Base-by-base conservation (phyloP, 345 rosid species). In the Murraya koenigii region DNA sequence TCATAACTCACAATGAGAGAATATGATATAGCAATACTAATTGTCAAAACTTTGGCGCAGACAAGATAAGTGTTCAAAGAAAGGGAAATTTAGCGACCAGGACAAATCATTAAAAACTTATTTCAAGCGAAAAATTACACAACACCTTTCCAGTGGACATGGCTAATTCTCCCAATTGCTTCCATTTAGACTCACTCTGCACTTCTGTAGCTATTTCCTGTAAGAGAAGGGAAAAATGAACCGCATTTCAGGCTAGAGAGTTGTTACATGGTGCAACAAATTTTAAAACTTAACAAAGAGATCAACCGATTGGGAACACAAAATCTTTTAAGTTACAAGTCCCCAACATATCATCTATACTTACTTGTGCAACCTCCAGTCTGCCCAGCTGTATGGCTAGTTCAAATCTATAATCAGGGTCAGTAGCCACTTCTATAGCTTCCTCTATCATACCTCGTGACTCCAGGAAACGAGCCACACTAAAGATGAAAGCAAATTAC, bases 401-500 rank as follows among this genome's bases (percentile, higher is more conserved):
- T 85, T 94, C 98, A 80, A 97, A 94, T 86, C 87, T 91, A 85
- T 97, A 97, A 85, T 97, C 97, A 75, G 97, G 96, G 74, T 97
- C 99, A 3, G 93, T 94, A 17, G 99, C 99, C 81, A 94, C 97
- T 84, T 94, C 98, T 75, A 97, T 79, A 81, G 99, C 99, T 63
- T 91, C 91, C 87, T 97, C 97, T 73, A 93, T 78, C 99, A 97
- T 97, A 69, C 97, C 97, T 55, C 97, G 92, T 58, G 99, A 92
- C 87, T 97, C 99, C 94, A 97, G 85, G 90, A 97, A 97, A 76
- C 69, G 98, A 75, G 99, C 98, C 87, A 97, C 98, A 80, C 99
- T 97, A 75, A 78, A 82, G 85, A 80, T 63, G 64, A 76, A 74
- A 85, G 78, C 19, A 63, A 78, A 69, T 68, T 77, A 60, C 36